These are phyloP conservation scores for Fusarium anthophilum DNA, from an alignment of 2,329 filamentous ascomycete genomes.

Conservation along the genomic window DNA sequence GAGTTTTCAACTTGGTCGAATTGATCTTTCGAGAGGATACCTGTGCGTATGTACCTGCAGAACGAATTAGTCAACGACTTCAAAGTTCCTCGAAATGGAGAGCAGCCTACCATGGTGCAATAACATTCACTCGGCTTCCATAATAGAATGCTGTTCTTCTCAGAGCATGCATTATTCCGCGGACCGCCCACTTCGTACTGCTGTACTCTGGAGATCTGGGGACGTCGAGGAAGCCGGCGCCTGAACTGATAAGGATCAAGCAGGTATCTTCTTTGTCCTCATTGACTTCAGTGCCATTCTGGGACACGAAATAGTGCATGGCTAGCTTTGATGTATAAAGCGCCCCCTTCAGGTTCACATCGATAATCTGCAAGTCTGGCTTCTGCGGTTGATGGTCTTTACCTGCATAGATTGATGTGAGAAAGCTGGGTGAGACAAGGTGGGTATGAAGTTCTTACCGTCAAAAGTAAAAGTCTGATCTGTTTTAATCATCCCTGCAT, in stretches of 20 bases:
- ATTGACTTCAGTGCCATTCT: neutral
- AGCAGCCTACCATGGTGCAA: neutral
- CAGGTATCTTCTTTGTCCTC: neutral
- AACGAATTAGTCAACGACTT: fast-evolving
- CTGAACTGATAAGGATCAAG: neutral
- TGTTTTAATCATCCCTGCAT: neutral
- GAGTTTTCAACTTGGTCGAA: neutral
- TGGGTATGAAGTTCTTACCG: neutral
- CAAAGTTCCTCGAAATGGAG: neutral
- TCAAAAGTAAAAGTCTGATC: slow-evolving; percentile 1
- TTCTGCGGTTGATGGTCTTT: neutral
- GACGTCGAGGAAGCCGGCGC: neutral
- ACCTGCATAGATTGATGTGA: neutral
- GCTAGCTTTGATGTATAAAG: neutral
- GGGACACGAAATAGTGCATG: neutral
- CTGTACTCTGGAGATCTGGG: slow-evolving; percentile 1
- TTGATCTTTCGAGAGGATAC: neutral
- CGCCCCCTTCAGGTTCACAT: neutral
- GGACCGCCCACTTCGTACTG: slow-evolving; percentile 8
- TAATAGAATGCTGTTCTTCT: neutral
- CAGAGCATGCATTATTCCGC: slow-evolving; percentile 7
- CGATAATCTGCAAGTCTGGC: neutral
- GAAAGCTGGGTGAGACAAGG: neutral
- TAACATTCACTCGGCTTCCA: neutral
- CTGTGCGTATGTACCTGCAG: neutral